A percentile compares a stretch with the other conserved stretches of the same genome.
These are phyloP conservation scores for Paraurostyla sp. DNA, from an alignment of 73 alveolate species.

Conservation along the genomic window DNA sequence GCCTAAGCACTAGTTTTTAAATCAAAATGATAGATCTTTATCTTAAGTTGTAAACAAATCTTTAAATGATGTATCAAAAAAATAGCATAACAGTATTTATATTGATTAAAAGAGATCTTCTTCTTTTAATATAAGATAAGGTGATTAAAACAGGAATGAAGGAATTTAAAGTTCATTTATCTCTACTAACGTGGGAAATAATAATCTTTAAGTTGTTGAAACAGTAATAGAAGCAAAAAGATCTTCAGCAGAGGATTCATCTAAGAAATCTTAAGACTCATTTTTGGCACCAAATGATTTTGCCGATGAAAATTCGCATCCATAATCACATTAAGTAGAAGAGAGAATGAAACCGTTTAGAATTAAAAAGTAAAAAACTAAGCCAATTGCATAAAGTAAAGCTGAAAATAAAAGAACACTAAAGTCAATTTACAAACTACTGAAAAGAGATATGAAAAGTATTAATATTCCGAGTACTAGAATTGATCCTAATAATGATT, in stretches of 20 bases:
- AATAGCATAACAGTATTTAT: too few species aligned
- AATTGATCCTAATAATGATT: not conserved
- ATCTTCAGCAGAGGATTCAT: slow-evolving; percentile 28
- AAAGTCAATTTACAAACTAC: slow-evolving; percentile 24
- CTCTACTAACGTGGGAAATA: not conserved
- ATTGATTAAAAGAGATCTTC: not conserved
- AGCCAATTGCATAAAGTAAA: not conserved
- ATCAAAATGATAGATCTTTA: not conserved
- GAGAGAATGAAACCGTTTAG: not conserved
- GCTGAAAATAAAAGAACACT: slow-evolving; percentile 6
- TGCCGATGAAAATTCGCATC: too few species aligned
- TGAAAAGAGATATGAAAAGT: slow-evolving; percentile 39
- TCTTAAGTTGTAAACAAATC: not conserved
- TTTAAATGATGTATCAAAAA: too few species aligned
- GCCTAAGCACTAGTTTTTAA: not conserved
- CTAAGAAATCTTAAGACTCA: not conserved
- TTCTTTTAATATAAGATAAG: not conserved
- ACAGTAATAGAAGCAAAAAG: not conserved
- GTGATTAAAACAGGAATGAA: not conserved
- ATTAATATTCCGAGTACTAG: not conserved
- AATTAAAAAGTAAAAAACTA: not conserved
- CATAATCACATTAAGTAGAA: too few species aligned
- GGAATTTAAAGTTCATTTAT: not conserved
- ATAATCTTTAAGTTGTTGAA: not conserved
- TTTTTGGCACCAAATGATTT: too few species aligned